Percentiles rank a stretch among this genome's conserved stretches.
phyloP scores from a whole-genome alignment of 1,139 yeast species.

The Zygoascus meyerae region DNA sequence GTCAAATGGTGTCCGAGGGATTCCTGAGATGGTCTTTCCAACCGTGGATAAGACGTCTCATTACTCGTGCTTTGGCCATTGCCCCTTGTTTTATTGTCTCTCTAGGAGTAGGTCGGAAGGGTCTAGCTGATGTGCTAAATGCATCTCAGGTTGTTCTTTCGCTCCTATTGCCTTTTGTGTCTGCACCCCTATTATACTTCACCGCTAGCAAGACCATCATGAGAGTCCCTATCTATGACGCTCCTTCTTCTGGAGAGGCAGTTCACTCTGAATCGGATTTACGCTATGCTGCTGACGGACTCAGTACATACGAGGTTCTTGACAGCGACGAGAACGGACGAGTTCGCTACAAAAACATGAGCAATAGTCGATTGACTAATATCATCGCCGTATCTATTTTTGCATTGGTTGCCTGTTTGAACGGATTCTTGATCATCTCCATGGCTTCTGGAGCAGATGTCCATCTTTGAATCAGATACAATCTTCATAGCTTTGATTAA shows the following conservation, averaged over 20 bases:
- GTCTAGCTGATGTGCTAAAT: slow-evolving; percentile 73
- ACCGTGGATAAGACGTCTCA: slow-evolving; percentile 78
- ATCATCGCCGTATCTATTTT: slow-evolving; percentile 58
- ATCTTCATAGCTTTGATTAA: background rate
- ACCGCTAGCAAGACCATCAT: slow-evolving; percentile 70
- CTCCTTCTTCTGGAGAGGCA: slow-evolving; percentile 1
- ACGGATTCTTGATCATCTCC: slow-evolving; percentile 61
- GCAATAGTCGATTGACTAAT: slow-evolving; percentile 57
- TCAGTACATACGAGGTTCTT: slow-evolving; percentile 3
- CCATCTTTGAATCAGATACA: slow-evolving; percentile 34
- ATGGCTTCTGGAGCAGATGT: slow-evolving; percentile 69
- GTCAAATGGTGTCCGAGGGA: slow-evolving; percentile 96
- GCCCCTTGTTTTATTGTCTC: slow-evolving; percentile 85
- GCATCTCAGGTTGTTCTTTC: slow-evolving; percentile 86
- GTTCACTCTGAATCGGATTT: slow-evolving; percentile 7
- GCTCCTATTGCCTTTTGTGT: slow-evolving; percentile 76
- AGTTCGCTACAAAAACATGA: slow-evolving; percentile 45
- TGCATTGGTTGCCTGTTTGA: slow-evolving; percentile 64
- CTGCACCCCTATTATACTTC: slow-evolving; percentile 84
- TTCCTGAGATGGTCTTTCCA: slow-evolving; percentile 78
- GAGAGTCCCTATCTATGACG: slow-evolving; percentile 47
- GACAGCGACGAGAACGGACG: slow-evolving; percentile 4
- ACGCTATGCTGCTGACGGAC: slow-evolving; percentile 5
- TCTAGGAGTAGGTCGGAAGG: slow-evolving; percentile 71
- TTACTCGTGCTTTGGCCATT: slow-evolving; percentile 81